Evolutionary conservation across 2,329 filamentous ascomycete genomes (phyloP), one percentile per base, ranked within the genome.

Genomic region (Fusarium pilosicola): DNA sequence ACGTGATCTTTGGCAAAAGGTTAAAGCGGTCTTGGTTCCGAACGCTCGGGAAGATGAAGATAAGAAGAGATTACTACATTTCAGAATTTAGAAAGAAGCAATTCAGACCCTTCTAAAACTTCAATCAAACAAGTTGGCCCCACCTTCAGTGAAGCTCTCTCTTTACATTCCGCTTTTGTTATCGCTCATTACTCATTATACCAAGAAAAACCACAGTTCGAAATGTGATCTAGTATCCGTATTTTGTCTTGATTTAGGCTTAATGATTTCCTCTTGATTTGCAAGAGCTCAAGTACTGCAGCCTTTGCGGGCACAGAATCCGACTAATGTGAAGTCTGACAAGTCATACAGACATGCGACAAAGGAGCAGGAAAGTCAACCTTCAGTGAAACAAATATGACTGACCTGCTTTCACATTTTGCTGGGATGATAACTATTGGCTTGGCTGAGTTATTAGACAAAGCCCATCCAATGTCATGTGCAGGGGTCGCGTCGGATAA

Each of bases 401-500:
- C 32, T 17, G 30, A 58, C 28, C 38, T n/a, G 61, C 34, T 49
- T 52, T 57, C 44, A 44, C 15, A 39, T 28, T 20, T 30, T 64
- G 39, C 38, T 44, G 42, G 32, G 34, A 64, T 15, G 30, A 51
- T 55, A 28, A 39, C 20, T 58, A 34, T 36, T 58, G 36, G 24
- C 15, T 45, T 30, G 49, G 39, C 38, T 42, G 24, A 39, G 54
- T 11, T 51, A 32, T 17, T 36, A 44, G 32, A 58, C 36, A 57
- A 46, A 49, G 44, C 24, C 59, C 20, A 28, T 11, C 45, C 45
- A 26, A 65, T 63, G 42, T 24, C 41, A 61, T 45, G 45, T 62
- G 51, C 58, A 55, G 38, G 48, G 49, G 18, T 56, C 34, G 45
- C 36, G 52, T 46, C 75, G 76, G 76, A 68, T 76, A 78, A 78